Evolutionary conservation across 257 asterid genomes (phyloP).

Genomic region (Ilex aquifolium): DNA sequence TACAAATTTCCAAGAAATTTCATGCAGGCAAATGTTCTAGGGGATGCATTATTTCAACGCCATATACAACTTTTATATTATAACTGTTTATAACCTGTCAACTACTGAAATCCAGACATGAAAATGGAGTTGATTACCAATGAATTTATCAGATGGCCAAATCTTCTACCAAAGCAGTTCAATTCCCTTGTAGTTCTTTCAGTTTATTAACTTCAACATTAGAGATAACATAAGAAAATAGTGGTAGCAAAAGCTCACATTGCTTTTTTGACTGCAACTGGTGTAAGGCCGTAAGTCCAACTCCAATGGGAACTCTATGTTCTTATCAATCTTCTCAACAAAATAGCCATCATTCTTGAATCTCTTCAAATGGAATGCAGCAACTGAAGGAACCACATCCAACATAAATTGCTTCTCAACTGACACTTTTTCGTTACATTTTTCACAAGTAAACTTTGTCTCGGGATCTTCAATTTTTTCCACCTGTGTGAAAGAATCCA

Average conservation of each 20-base stretch:
- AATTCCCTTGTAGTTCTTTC: no score
- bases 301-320: constrained; percentile 63
- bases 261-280: constrained; percentile 16
- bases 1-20: no score
- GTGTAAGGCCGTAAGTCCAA: constrained; percentile 70
- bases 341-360: constrained; percentile 69
- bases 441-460: constrained; percentile 73
- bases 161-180: no score
- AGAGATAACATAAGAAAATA: no score
- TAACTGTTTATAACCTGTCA: no score
- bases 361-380: constrained; percentile 82
- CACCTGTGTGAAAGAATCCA: constrained; percentile 82
- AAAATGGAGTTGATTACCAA: no score
- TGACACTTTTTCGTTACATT: constrained; percentile 69
- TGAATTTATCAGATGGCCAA: no score
- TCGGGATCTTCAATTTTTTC: constrained; percentile 79
- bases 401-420: constrained; percentile 74
- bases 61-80: no score
- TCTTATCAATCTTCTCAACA: constrained; percentile 79
- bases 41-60: no score
- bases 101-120: no score
- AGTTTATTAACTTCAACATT: no score
- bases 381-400: constrained; percentile 65
- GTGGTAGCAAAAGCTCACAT: constrained; percentile 34
- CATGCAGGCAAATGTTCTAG: no score